Percentiles rank a stretch among this genome's conserved stretches.
Evolutionary conservation across 2,329 filamentous ascomycete species (phyloP).

Genomic region (Fusarium lyarnte): DNA sequence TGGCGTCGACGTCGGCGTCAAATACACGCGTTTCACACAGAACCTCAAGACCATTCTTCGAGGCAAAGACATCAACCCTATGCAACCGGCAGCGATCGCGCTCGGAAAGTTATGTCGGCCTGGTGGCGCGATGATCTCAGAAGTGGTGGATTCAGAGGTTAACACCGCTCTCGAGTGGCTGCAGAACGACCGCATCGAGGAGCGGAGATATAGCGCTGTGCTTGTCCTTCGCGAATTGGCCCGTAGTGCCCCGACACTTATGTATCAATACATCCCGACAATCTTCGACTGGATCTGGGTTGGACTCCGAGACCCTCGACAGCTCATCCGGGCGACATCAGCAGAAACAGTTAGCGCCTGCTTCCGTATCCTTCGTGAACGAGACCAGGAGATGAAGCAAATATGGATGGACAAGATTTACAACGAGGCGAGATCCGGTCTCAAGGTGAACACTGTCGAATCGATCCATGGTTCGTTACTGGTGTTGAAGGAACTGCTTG

Average conservation of each 20-base stretch:
- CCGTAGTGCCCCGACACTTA: constrained; percentile 90
- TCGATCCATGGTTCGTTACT: constrained; percentile 93
- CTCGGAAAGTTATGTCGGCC: constrained; percentile 91
- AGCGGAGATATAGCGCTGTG: constrained; percentile 91
- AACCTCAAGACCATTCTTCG: constrained; percentile 88
- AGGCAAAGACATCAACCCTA: constrained; percentile 89
- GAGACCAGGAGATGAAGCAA: constrained; percentile 87
- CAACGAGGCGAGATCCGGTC: constrained; percentile 81
- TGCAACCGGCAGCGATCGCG: constrained; percentile 89
- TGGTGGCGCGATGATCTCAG: constrained; percentile 91
- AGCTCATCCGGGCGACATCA: constrained; percentile 90
- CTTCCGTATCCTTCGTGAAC: constrained; percentile 93
- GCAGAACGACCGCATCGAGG: constrained; percentile 93
- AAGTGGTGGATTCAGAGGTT: constrained; percentile 95
- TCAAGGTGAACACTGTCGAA: constrained; percentile 84
- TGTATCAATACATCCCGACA: constrained; percentile 94
- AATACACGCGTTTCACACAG: constrained; percentile 93
- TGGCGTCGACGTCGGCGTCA: constrained; percentile 89
- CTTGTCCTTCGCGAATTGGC: constrained; percentile 90
- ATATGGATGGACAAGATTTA: constrained; percentile 93
- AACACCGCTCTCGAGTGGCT: constrained; percentile 97
- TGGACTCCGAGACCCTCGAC: constrained; percentile 86
- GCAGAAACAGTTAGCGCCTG: constrained; percentile 94
- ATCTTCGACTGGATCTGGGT: constrained; percentile 98
- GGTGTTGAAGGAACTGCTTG: constrained; percentile 89